Conservation (phyloP, 2,329 filamentous ascomycete species). For the Camillea tinctor region DNA sequence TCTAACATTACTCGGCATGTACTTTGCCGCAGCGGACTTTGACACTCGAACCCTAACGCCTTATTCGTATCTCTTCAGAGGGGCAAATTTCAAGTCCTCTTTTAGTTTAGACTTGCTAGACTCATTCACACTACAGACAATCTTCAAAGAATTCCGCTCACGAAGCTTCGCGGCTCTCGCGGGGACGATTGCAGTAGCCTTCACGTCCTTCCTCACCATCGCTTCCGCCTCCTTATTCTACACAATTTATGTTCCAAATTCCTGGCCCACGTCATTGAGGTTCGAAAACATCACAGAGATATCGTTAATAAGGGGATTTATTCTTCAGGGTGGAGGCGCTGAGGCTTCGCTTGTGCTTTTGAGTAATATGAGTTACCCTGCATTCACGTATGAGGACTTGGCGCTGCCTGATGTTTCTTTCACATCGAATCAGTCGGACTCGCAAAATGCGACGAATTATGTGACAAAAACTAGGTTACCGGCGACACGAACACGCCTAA, state of each 20-base stretch:
- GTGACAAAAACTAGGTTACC: not conserved
- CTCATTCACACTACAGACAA: not conserved
- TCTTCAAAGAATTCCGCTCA: slow-evolving; percentile 1
- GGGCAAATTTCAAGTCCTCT: not conserved
- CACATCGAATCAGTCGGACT: not conserved
- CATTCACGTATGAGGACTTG: slow-evolving; percentile 36
- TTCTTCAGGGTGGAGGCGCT: too few relatives aligned
- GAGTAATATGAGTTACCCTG: slow-evolving; percentile 35
- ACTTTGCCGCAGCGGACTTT: too few relatives aligned
- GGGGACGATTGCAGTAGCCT: not conserved
- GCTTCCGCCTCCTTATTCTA: slow-evolving; percentile 7
- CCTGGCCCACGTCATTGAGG: not conserved
- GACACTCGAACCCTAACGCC: too few relatives aligned
- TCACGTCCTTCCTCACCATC: slow-evolving; percentile 9
- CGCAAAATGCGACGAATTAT: not conserved
- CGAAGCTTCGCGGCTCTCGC: slow-evolving; percentile 3
- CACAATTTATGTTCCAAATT: not conserved
- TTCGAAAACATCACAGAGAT: not conserved
- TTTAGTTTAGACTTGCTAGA: slow-evolving; percentile 7
- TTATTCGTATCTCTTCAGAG: too few relatives aligned
- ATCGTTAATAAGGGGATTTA: too few relatives aligned
- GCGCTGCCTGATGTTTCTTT: slow-evolving; percentile 15
- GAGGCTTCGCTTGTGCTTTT: slow-evolving; percentile 41
- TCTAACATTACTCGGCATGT: too few relatives aligned
- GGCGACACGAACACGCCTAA: not conserved